phyloP scores from a whole-genome alignment of 2,329 filamentous ascomycete genomes.

The Beauveria sp. region DNA sequence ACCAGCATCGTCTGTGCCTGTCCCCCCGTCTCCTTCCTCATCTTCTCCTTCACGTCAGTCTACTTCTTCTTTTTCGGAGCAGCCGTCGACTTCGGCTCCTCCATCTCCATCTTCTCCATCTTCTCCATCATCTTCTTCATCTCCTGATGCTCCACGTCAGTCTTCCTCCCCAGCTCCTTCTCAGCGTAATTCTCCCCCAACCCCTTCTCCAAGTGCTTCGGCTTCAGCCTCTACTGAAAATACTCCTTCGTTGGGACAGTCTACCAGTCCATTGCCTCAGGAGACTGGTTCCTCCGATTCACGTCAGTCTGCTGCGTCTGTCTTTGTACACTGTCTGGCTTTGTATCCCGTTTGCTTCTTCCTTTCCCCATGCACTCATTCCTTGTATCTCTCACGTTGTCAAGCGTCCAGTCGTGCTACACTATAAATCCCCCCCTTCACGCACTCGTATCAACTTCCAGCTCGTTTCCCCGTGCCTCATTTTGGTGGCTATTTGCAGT shows the following conservation, averaged over 20 bases:
- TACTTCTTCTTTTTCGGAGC: constrained; percentile 16
- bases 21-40: constrained; percentile 19
- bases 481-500: not conserved
- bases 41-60: constrained; percentile 17
- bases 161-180: not conserved
- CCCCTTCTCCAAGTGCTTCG: not conserved
- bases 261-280: not conserved
- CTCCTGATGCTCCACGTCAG: not conserved
- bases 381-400: not conserved
- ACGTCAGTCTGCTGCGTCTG: not conserved
- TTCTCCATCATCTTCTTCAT: not conserved
- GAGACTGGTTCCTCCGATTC: not conserved
- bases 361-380: not conserved
- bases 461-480: not conserved
- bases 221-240: not conserved
- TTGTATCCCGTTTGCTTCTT: not conserved
- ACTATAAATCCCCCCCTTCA: too few relatives aligned
- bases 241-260: not conserved
- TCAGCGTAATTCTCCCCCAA: not conserved
- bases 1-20: constrained; percentile 17
- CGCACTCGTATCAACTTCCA: too few relatives aligned
- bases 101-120: constrained; percentile 11
- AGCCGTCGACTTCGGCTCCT: constrained; percentile 13
- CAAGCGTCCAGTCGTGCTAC: too few relatives aligned
- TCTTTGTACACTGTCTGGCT: too few relatives aligned